These are phyloP conservation scores for Amphichorda felina DNA, from an alignment of 2,329 filamentous ascomycete genomes.

Conservation along the genomic window DNA sequence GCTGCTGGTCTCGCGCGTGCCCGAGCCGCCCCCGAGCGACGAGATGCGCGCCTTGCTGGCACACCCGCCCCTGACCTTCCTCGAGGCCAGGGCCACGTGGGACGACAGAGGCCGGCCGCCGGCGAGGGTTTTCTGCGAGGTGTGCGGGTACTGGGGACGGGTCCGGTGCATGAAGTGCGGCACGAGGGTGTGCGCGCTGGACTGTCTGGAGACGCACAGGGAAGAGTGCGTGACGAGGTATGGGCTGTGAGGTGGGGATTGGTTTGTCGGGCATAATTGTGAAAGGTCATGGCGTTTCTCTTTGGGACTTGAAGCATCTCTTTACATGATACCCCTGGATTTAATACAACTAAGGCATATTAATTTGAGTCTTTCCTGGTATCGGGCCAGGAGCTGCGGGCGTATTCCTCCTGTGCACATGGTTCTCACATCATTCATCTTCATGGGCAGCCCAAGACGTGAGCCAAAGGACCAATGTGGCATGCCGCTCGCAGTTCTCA, in stretches of 20 bases:
- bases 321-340: too few relatives aligned
- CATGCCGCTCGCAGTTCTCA: too few relatives aligned
- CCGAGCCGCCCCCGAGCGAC: constrained; percentile 42
- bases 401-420: too few relatives aligned
- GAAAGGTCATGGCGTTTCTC: constrained; percentile 8
- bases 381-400: too few relatives aligned
- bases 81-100: constrained; percentile 44
- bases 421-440: too few relatives aligned
- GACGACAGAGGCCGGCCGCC: constrained; percentile 23
- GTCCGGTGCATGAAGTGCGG: constrained; percentile 70
- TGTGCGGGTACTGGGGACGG: constrained; percentile 73
- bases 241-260: constrained; percentile 25
- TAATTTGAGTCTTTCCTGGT: too few relatives aligned
- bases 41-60: constrained; percentile 54
- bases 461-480: too few relatives aligned
- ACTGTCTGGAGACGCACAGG: constrained; percentile 60
- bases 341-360: too few relatives aligned
- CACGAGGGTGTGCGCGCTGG: constrained; percentile 63
- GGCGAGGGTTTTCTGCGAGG: constrained; percentile 57
- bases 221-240: constrained; percentile 61
- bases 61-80: constrained; percentile 55
- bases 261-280: constrained; percentile 2
- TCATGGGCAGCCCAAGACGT: too few relatives aligned
- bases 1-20: constrained; percentile 46
- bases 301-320: too few relatives aligned